Evolutionary conservation across 1,284 basidiomycete species (phyloP), one percentile per base, ranked within the genome.

Genomic region (Ganoderma lucidum): DNA sequence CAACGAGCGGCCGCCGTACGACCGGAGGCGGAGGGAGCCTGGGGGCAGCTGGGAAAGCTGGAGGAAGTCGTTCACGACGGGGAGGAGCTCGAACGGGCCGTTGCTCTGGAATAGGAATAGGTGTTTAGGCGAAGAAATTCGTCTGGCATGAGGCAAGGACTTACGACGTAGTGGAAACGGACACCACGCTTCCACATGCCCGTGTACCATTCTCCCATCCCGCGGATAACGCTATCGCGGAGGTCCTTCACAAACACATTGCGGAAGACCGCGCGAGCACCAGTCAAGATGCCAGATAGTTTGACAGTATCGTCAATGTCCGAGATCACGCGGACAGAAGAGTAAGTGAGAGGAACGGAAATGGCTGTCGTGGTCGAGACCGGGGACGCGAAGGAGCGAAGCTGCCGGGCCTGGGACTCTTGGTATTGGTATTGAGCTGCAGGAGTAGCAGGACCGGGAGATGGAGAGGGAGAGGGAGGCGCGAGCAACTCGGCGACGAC

Each of bases 231-330:
- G 53, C 90, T 87, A 64, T 98, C 95, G 64, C 87, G 83, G 45
- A 95, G 80, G 68, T 92, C 90, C 77, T 89, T 90, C 9, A 92
- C 92, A 72, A 95, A 94, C 0, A 94, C 93, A 74, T 93, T 93
- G 60, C 87, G 84, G 78, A 96, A 96, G 2, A 93, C 89, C 2
- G 89, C 84, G 42, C 94, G 84, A 0, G 93, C 89, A 0, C 95
- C 95, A 15, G 83, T 82, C 2, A 91, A 76, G n/a, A 97, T 86
- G 65, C 90, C 89, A 0, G 93, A 90, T 62, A 88, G 80, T 78
- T 97, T 98, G 71, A 98, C 87, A 0, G 97, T 99, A 79, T 99
- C 97, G 79, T 99, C 97, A 58, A 99, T 93, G 77, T 99, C 97
- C 0, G 95, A 97, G 42, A 98, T 92, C 65, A 98, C 86, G 9